Evolutionary conservation across 371 early-diverging fungal species (phyloP).

Genomic region (Saksenaea vasiformis): DNA sequence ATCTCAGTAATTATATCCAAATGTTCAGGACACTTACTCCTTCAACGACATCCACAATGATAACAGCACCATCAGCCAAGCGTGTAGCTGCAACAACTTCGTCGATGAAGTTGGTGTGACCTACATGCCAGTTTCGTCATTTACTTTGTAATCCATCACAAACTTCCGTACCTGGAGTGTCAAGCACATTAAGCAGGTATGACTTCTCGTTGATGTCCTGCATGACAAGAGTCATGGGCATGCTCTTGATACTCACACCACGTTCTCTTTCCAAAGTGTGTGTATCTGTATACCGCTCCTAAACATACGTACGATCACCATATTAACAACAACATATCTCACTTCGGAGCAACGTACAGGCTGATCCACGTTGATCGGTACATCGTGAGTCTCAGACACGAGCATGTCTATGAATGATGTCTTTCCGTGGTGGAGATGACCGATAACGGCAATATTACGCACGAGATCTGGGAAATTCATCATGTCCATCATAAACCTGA

Average conservation of each 20-base stretch:
- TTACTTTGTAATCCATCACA: not conserved
- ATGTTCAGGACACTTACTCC: conserved; percentile 61
- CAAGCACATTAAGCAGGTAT: conserved; percentile 87
- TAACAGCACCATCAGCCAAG: conserved; percentile 90
- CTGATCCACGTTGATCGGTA: conserved; percentile 61
- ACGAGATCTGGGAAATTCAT: conserved; percentile 79
- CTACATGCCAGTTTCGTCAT: conserved; percentile 32
- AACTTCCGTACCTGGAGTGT: conserved; percentile 82
- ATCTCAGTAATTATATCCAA: not conserved
- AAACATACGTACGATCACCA: conserved; percentile 3
- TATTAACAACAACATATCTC: not conserved
- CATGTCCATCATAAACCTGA: conserved; percentile 85
- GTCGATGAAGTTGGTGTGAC: conserved; percentile 94
- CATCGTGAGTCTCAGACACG: conserved; percentile 83
- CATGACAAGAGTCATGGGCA: conserved; percentile 92
- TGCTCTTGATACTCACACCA: conserved; percentile 88
- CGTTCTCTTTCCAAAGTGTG: conserved; percentile 91
- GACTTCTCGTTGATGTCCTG: conserved; percentile 86
- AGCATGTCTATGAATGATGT: conserved; percentile 93
- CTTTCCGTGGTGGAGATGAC: conserved; percentile 98
- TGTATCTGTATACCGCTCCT: conserved; percentile 90
- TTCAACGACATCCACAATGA: conserved; percentile 96
- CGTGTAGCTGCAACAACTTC: conserved; percentile 89
- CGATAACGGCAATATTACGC: conserved; percentile 90
- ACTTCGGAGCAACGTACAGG: conserved; percentile 29